Conservation (phyloP, 2,329 filamentous ascomycete genomes). For the Claviceps citrina region DNA sequence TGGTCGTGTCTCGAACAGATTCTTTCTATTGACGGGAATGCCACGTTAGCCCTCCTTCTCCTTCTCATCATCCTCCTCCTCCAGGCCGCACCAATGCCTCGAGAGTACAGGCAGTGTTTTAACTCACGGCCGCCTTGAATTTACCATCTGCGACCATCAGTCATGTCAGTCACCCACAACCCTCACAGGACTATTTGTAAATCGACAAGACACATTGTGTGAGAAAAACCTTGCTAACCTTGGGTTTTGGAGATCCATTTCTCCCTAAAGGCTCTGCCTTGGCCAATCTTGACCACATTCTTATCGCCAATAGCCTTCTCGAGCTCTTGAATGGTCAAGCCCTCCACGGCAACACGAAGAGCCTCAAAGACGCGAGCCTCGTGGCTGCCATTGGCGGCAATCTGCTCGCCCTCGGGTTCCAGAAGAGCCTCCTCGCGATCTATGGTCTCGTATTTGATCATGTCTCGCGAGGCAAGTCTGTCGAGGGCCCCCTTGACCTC, state of each 20-base stretch:
- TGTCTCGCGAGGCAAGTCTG: slow-evolving; percentile 65
- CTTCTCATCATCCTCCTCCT: too few relatives aligned
- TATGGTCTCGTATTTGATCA: slow-evolving; percentile 73
- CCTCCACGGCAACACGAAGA: slow-evolving; percentile 55
- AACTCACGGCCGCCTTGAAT: slow-evolving; percentile 7
- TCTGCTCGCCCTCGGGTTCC: slow-evolving; percentile 58
- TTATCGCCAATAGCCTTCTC: slow-evolving; percentile 57
- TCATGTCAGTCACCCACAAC: slow-evolving; percentile 4
- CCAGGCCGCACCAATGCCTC: too few relatives aligned
- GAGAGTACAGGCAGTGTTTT: background rate
- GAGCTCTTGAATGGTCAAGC: slow-evolving; percentile 64
- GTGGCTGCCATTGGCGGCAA: slow-evolving; percentile 62
- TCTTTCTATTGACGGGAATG: slow-evolving; percentile 33
- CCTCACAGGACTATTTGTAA: too few relatives aligned
- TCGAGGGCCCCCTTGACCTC: slow-evolving; percentile 79
- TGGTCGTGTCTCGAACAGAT: slow-evolving; percentile 65
- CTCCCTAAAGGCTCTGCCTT: slow-evolving; percentile 82
- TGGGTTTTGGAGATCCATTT: slow-evolving; percentile 54
- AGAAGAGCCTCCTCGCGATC: slow-evolving; percentile 65
- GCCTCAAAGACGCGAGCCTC: slow-evolving; percentile 72
- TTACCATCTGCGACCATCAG: slow-evolving; percentile 5
- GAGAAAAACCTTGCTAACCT: slow-evolving; percentile 27
- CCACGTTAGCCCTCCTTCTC: background rate
- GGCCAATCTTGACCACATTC: slow-evolving; percentile 65
- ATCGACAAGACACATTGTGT: too few relatives aligned